phyloP scores from a whole-genome alignment of 768 basidiomycete genomes.

The Harrya chromipes region DNA sequence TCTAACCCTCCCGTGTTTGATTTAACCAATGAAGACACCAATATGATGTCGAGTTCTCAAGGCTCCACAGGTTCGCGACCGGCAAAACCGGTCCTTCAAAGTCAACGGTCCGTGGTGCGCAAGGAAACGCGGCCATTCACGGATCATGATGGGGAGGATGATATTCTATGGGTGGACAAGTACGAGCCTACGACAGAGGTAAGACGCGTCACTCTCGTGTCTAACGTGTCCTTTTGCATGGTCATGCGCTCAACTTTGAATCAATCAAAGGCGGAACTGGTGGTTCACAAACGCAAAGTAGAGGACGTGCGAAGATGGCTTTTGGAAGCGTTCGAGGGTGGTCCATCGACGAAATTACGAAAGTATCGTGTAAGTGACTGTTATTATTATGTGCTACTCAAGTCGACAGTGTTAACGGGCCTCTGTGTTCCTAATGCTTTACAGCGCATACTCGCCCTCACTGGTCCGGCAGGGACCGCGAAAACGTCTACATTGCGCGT shows the following conservation, averaged over 20 bases:
- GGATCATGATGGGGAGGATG: slow-evolving; percentile 31
- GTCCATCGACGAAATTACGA: slow-evolving; percentile 55
- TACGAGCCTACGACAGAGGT: slow-evolving; percentile 63
- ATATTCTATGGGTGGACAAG: slow-evolving; percentile 58
- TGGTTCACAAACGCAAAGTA: slow-evolving; percentile 77
- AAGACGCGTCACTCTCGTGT: slow-evolving; percentile 5
- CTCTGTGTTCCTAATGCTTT: background rate
- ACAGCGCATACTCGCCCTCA: slow-evolving; percentile 80
- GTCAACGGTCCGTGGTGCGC: background rate
- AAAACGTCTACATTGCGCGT: slow-evolving; percentile 87
- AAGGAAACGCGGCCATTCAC: slow-evolving; percentile 6
- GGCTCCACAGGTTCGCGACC: background rate
- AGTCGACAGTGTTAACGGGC: background rate
- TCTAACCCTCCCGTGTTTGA: slow-evolving; percentile 24
- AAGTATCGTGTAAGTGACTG: slow-evolving; percentile 66
- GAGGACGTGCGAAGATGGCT: slow-evolving; percentile 78
- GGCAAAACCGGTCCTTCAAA: background rate
- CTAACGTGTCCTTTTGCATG: background rate
- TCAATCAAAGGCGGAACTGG: slow-evolving; percentile 56
- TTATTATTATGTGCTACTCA: background rate
- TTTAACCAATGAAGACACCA: slow-evolving; percentile 13
- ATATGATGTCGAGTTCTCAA: slow-evolving; percentile 7
- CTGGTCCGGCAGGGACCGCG: slow-evolving; percentile 85
- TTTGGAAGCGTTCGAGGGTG: slow-evolving; percentile 65
- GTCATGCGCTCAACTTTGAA: background rate